Evolutionary conservation across 768 basidiomycete species (phyloP), one percentile per base, ranked within the genome.

Genomic region (Tricholoma sp.): DNA sequence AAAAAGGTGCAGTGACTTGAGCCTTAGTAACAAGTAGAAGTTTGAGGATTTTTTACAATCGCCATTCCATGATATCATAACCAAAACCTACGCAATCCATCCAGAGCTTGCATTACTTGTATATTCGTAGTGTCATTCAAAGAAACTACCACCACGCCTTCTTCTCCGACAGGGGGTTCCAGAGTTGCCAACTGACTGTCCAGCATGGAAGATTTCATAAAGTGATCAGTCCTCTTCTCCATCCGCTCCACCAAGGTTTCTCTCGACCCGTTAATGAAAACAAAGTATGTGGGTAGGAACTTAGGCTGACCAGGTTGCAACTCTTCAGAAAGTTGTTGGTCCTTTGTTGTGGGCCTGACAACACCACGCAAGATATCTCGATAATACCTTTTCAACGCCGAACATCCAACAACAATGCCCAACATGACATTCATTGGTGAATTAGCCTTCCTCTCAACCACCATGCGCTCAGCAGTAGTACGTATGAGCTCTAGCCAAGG

Each of bases 401-500:
- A 96, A 71, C 93, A 95, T 35, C 86, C 89, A 37, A 94, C 81
- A 41, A 98, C 83, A n/a, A 90, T 81, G 1, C 89, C 91, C 24
- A 62, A 49, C 52, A 59, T 50, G 8, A 62, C 57, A 47, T 52
- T 54, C 55, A 61, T 57, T 49, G n/a, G 19, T 6, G 29, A n/a
- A 2, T 29, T 24, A 27, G 29, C 19, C 45, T 19, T 46, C 46
- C 4, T 63, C 59, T 71, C 72, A 11, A 58, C 65, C 3, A 63
- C 58, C 56, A 70, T 72, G 10, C 77, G 64, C 67, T 84, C 83
- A 8, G 85, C 91, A 1, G 81, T 85, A 5, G 67, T 68, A 53
- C 93, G 83, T 52, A 97, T 85, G 47, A 78, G 70, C 55, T 79
- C 79, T 4, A 98, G 79, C 95, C 96, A 98, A 0, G 94, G 93